phyloP scores from a whole-genome alignment of 352 stramenopile genomes.

The Phytophthora citricola region DNA sequence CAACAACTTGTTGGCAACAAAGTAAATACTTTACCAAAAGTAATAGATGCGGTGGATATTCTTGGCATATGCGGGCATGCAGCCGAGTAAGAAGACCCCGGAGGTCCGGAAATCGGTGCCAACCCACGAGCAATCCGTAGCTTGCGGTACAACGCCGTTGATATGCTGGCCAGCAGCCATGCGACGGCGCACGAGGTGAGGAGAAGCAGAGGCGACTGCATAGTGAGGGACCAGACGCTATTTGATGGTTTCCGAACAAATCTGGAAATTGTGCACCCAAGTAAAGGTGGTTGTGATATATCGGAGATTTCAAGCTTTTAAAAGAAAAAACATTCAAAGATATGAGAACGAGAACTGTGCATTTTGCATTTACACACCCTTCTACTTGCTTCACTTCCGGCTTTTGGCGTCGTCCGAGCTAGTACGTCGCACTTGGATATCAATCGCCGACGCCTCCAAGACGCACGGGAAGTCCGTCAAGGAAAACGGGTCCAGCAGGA shows the following conservation, averaged over 20 bases:
- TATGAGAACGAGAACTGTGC: too few relatives aligned
- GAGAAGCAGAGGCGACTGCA: constrained; percentile 6
- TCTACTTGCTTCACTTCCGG: constrained; percentile 32
- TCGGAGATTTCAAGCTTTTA: too few relatives aligned
- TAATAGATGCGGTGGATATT: constrained; percentile 66
- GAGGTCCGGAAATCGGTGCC: constrained; percentile 45
- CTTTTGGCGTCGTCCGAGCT: constrained; percentile 18
- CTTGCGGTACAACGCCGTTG: constrained; percentile 49
- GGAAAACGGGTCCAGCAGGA: constrained; percentile 70
- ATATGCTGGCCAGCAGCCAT: constrained; percentile 19
- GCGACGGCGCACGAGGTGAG: background rate
- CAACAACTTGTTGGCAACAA: background rate
- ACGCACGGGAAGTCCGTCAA: constrained; percentile 66
- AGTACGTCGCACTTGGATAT: constrained; percentile 49
- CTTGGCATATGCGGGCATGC: constrained; percentile 56
- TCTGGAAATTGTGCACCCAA: constrained; percentile 1
- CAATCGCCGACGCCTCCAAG: constrained; percentile 39
- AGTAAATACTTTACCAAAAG: constrained; percentile 41
- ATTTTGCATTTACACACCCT: background rate
- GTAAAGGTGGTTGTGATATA: too few relatives aligned
- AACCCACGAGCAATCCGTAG: constrained; percentile 58
- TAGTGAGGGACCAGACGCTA: background rate
- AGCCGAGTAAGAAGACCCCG: constrained; percentile 56
- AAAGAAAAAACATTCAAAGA: too few relatives aligned
- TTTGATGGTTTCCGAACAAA: background rate